These are phyloP conservation scores for Gentiana macrophylla DNA, from an alignment of 257 asterid species.

Conservation along the genomic window DNA sequence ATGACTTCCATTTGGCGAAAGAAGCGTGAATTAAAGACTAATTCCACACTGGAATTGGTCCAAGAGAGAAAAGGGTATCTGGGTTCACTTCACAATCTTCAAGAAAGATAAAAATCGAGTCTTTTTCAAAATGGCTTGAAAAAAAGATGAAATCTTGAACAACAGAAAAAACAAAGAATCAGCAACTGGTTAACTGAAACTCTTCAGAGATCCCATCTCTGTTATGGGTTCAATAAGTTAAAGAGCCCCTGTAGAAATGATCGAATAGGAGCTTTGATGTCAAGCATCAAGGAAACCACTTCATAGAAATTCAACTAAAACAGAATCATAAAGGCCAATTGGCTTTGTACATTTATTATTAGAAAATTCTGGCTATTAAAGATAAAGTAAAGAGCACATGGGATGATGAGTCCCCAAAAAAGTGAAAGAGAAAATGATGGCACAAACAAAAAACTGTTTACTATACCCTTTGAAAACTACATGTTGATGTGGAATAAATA, in stretches of 20 bases:
- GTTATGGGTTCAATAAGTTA: slow-evolving; percentile 20
- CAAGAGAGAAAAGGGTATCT: not conserved
- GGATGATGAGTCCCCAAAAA: slow-evolving; percentile 6
- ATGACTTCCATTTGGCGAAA: no score
- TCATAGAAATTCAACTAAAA: slow-evolving; percentile 47
- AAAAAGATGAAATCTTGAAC: slow-evolving; percentile 14
- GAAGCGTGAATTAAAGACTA: not conserved
- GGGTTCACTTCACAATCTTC: not conserved
- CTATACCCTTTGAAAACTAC: no score
- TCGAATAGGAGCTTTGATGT: slow-evolving; percentile 54
- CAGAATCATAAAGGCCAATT: slow-evolving; percentile 33
- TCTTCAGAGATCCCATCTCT: slow-evolving; percentile 9
- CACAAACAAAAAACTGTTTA: no score
- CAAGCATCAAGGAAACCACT: slow-evolving; percentile 88
- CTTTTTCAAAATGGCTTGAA: slow-evolving; percentile 19
- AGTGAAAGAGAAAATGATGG: slow-evolving; percentile 6
- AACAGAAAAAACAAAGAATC: slow-evolving; percentile 28
- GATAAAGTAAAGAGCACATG: slow-evolving; percentile 26
- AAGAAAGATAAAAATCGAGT: slow-evolving; percentile 25
- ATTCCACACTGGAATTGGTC: not conserved
- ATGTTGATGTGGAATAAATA: no score
- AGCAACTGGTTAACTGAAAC: slow-evolving; percentile 31
- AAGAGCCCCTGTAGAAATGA: slow-evolving; percentile 31
- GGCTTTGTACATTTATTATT: slow-evolving; percentile 3
- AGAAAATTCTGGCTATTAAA: slow-evolving; percentile 10